Conservation (phyloP, 768 basidiomycete species). For the Boletellus emodensis region DNA sequence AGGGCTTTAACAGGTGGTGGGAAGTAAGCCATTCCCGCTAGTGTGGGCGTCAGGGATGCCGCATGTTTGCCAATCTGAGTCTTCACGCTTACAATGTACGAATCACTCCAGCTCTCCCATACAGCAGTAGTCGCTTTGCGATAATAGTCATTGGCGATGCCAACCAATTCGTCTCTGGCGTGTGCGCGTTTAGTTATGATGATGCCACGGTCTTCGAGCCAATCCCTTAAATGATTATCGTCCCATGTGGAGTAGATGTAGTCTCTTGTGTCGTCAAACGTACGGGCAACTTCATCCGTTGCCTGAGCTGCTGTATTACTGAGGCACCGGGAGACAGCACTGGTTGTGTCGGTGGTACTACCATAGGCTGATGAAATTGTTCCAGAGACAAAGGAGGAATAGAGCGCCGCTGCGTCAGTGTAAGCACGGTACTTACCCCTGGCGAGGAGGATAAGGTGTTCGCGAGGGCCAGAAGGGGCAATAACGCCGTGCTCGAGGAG, state of each 20-base stretch:
- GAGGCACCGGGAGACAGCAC: slow-evolving; percentile 38
- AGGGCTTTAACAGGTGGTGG: slow-evolving; percentile 67
- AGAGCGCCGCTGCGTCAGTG: slow-evolving; percentile 54
- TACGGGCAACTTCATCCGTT: slow-evolving; percentile 45
- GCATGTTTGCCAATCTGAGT: background rate
- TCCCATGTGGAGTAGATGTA: slow-evolving; percentile 91
- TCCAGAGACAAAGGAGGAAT: slow-evolving; percentile 45
- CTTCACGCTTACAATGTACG: slow-evolving; percentile 58
- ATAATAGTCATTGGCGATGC: slow-evolving; percentile 67
- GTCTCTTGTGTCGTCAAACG: slow-evolving; percentile 73
- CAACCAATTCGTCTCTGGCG: slow-evolving; percentile 63
- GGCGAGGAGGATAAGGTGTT: slow-evolving; percentile 75
- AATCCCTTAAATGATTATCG: slow-evolving; percentile 66
- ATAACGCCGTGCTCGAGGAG: slow-evolving; percentile 86
- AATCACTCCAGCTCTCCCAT: slow-evolving; percentile 86
- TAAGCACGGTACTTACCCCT: slow-evolving; percentile 65
- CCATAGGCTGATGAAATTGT: slow-evolving; percentile 51
- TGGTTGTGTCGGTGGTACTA: slow-evolving; percentile 33
- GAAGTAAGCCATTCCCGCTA: slow-evolving; percentile 81
- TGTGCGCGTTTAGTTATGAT: slow-evolving; percentile 52
- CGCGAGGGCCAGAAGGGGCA: slow-evolving; percentile 71
- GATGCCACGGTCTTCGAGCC: slow-evolving; percentile 72
- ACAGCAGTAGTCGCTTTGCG: slow-evolving; percentile 56
- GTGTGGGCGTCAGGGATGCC: background rate
- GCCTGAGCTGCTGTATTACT: slow-evolving; percentile 48